phyloP scores from a whole-genome alignment of 2,329 filamentous ascomycete species.

The Paracoccidioides lutzii region DNA sequence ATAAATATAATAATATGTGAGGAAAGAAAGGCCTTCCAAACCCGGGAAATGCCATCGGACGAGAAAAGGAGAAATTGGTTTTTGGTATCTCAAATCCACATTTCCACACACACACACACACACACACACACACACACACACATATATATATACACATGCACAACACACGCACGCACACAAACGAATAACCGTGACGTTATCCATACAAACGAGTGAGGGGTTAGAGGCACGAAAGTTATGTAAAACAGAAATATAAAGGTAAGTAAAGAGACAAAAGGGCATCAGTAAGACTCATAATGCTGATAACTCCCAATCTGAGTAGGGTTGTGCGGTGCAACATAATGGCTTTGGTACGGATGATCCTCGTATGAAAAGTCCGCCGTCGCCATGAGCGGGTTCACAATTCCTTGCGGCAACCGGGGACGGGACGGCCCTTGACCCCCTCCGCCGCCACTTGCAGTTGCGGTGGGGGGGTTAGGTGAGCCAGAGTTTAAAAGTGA shows the following conservation, averaged over 20 bases:
- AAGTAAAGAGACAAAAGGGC: background rate
- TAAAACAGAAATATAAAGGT: background rate
- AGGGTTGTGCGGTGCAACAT: constrained; percentile 54
- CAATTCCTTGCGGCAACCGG: constrained; percentile 34
- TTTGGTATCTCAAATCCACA: background rate
- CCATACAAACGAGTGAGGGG: no score
- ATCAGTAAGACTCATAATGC: constrained; percentile 13
- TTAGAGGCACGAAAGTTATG: background rate
- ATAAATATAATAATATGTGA: background rate
- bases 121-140: no score
- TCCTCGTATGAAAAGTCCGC: constrained; percentile 67
- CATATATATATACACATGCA: no score
- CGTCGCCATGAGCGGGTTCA: constrained; percentile 57
- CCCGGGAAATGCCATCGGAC: background rate
- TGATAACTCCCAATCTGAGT: constrained; percentile 14
- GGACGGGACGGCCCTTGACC: constrained; percentile 22
- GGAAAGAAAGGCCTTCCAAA: background rate
- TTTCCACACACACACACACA: background rate
- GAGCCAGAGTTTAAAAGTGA: constrained; percentile 14
- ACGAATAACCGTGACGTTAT: background rate
- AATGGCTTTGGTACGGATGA: constrained; percentile 70
- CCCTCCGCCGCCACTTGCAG: constrained; percentile 15
- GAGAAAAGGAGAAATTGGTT: background rate
- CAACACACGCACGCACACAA: background rate
- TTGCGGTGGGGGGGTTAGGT: constrained; percentile 12